Conservation (phyloP, 2,329 filamentous ascomycete species). For the Lomentospora prolificans region DNA sequence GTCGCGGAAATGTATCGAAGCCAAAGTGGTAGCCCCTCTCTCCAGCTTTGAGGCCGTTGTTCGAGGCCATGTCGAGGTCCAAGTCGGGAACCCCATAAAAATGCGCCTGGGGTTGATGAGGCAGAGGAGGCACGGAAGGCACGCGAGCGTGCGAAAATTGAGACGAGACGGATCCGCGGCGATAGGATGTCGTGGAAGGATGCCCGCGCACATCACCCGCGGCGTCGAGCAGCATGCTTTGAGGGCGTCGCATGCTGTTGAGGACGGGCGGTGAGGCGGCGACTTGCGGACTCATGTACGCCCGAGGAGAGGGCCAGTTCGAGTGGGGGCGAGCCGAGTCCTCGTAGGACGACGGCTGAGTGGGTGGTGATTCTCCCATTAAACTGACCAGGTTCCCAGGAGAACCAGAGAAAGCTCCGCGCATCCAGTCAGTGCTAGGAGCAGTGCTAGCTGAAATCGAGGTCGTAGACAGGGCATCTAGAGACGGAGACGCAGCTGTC, state of each 20-base stretch:
- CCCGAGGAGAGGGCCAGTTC: conserved; percentile 33
- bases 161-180: conserved; percentile 42
- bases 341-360: conserved; percentile 42
- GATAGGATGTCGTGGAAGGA: conserved; percentile 23
- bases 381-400: conserved; percentile 43
- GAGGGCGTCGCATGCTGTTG: conserved; percentile 28
- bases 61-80: conserved; percentile 54
- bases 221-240: conserved; percentile 45
- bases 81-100: conserved; percentile 69
- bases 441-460: conserved; percentile 39
- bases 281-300: conserved; percentile 32
- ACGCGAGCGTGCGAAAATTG: conserved; percentile 36
- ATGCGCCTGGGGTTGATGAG: conserved; percentile 66
- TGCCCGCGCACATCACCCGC: background rate
- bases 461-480: conserved; percentile 38
- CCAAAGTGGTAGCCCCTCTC: conserved; percentile 69
- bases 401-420: conserved; percentile 35
- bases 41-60: conserved; percentile 49
- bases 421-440: conserved; percentile 37
- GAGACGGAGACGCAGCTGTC: conserved; percentile 32
- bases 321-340: conserved; percentile 33
- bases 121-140: conserved; percentile 51
- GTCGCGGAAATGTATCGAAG: conserved; percentile 58
- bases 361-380: conserved; percentile 42
- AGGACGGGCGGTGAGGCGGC: conserved; percentile 26